phyloP scores from a whole-genome alignment of 768 basidiomycete genomes.

The Leccinum aurantiacum region DNA sequence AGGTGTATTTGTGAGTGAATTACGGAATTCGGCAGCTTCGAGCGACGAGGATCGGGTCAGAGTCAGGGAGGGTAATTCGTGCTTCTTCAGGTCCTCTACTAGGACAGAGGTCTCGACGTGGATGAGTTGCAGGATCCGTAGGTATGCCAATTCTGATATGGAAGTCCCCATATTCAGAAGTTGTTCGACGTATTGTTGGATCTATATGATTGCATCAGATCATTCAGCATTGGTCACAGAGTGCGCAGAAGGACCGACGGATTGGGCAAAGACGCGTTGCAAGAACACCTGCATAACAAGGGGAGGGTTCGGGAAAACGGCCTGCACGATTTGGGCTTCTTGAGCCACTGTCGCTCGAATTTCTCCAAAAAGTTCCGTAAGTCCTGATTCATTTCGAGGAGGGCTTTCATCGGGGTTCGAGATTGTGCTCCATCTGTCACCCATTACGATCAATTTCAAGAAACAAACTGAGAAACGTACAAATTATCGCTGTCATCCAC shows the following conservation, averaged over 20 bases:
- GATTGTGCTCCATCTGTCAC: slow-evolving; percentile 72
- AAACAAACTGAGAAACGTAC: slow-evolving; percentile 41
- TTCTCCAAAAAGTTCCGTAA: slow-evolving; percentile 79
- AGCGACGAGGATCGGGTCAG: slow-evolving; percentile 58
- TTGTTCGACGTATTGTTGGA: slow-evolving; percentile 94
- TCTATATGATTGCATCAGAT: slow-evolving; percentile 46
- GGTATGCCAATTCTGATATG: slow-evolving; percentile 85
- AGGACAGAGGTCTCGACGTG: slow-evolving; percentile 75
- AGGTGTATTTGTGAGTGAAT: slow-evolving; percentile 45
- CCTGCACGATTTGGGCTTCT: slow-evolving; percentile 97
- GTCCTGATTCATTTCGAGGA: slow-evolving; percentile 77
- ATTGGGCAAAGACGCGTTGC: slow-evolving; percentile 96
- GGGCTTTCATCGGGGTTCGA: slow-evolving; percentile 76
- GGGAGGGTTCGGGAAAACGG: slow-evolving; percentile 95
- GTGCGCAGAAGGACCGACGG: slow-evolving; percentile 52
- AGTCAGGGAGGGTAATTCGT: slow-evolving; percentile 74
- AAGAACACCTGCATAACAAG: slow-evolving; percentile 98
- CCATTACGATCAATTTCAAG: not conserved
- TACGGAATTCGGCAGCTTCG: slow-evolving; percentile 61
- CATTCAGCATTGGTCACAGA: slow-evolving; percentile 1
- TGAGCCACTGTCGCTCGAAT: slow-evolving; percentile 91
- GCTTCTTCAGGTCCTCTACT: slow-evolving; percentile 88
- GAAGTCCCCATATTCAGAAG: slow-evolving; percentile 72
- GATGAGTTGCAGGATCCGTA: slow-evolving; percentile 86
- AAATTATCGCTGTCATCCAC: slow-evolving; percentile 54